Conservation (phyloP, 2,329 filamentous ascomycete species). For the Macrophomina phaseolina region DNA sequence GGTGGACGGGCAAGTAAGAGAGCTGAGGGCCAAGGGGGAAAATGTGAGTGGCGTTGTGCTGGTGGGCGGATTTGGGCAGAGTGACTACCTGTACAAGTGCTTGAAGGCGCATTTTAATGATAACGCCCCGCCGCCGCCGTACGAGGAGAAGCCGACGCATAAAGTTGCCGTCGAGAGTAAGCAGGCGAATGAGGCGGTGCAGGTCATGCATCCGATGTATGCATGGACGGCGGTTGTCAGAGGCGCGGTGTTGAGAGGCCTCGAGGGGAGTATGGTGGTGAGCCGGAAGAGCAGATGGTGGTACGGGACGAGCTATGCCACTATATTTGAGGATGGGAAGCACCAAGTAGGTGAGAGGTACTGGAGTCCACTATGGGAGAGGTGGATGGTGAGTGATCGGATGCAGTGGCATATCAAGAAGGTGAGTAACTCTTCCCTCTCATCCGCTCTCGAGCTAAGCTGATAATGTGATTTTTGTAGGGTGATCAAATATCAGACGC, state of each 20-base stretch:
- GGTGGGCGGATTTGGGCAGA: conserved; percentile 82
- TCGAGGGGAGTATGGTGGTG: conserved; percentile 81
- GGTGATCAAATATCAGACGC: conserved; percentile 77
- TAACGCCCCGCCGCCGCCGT: conserved; percentile 54
- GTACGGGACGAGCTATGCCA: conserved; percentile 82
- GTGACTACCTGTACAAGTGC: conserved; percentile 72
- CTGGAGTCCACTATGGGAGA: conserved; percentile 79
- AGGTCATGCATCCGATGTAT: conserved; percentile 79
- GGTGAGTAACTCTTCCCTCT: conserved; percentile 48
- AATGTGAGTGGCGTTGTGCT: conserved; percentile 69
- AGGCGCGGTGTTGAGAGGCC: conserved; percentile 74
- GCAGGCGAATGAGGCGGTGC: conserved; percentile 63
- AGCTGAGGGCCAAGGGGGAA: conserved; percentile 47
- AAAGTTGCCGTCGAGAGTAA: conserved; percentile 58
- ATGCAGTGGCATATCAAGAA: conserved; percentile 89
- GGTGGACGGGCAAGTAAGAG: conserved; percentile 52
- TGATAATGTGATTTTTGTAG: conserved; percentile 44
- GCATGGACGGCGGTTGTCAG: conserved; percentile 82
- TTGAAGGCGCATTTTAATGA: conserved; percentile 72
- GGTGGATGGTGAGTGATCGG: conserved; percentile 81
- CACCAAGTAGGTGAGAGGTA: conserved; percentile 76
- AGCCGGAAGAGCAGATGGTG: conserved; percentile 75
- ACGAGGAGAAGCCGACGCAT: conserved; percentile 74
- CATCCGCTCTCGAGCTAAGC: neutral
- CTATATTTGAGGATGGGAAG: conserved; percentile 76